A percentile compares a stretch with the other conserved stretches of the same genome.
phyloP scores from a whole-genome alignment of 352 stramenopile species.

The Pythium volutum region DNA sequence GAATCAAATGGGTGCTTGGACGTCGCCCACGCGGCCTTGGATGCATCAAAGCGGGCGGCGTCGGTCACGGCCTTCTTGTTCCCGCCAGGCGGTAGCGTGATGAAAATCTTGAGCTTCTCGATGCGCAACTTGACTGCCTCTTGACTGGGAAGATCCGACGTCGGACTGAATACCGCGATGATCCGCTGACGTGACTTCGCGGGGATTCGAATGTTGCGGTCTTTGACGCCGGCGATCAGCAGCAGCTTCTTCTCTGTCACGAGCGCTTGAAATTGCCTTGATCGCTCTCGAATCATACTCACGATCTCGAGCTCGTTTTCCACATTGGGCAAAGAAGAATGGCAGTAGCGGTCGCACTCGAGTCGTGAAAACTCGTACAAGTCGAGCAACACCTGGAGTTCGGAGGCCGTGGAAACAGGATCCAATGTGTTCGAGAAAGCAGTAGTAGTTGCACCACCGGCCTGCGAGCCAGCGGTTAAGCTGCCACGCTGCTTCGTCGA shows the following conservation, averaged over 20 bases:
- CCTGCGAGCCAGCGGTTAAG: not conserved
- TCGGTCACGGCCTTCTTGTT: conserved; percentile 82
- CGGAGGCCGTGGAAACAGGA: conserved; percentile 14
- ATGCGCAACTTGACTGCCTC: conserved; percentile 65
- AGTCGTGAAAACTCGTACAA: conserved; percentile 61
- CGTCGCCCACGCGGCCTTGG: conserved; percentile 55
- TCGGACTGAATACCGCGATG: conserved; percentile 72
- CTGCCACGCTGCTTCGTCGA: conserved; percentile 19
- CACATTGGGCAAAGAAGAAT: conserved; percentile 46
- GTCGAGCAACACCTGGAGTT: conserved; percentile 56
- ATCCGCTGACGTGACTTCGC: conserved; percentile 76
- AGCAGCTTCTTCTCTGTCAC: conserved; percentile 71
- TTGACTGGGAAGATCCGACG: conserved; percentile 34
- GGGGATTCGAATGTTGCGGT: conserved; percentile 75
- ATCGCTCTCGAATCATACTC: conserved; percentile 68
- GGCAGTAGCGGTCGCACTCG: conserved; percentile 74
- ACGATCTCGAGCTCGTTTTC: conserved; percentile 84
- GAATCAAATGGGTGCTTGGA: conserved; percentile 84
- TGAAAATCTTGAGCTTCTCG: conserved; percentile 88
- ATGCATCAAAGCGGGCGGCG: conserved; percentile 53
- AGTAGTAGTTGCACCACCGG: not conserved
- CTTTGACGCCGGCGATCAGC: conserved; percentile 58
- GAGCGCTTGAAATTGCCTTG: conserved; percentile 61
- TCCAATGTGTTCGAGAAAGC: conserved; percentile 4
- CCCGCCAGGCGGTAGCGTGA: conserved; percentile 77